These are phyloP conservation scores for Theileria orientalis DNA, from an alignment of 169 alveolate genomes.

Conservation along the genomic window DNA sequence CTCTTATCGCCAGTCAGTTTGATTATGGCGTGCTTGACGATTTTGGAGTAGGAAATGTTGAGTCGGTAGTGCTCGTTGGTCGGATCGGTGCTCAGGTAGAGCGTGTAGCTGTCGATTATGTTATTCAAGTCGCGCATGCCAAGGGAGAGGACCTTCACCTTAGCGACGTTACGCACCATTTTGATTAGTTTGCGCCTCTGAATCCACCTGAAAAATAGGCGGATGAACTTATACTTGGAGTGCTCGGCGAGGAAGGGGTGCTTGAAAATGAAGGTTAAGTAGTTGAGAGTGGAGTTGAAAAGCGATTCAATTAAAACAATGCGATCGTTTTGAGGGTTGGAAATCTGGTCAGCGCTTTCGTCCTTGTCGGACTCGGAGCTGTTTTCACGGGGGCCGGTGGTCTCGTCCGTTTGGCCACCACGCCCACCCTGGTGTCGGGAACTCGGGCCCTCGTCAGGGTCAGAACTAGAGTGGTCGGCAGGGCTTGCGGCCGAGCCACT, in stretches of 20 bases:
- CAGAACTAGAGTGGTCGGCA: too few relatives aligned
- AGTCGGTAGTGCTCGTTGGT: too few relatives aligned
- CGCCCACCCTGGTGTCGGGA: too few relatives aligned
- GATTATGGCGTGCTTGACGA: conserved; percentile 8
- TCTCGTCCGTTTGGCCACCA: too few relatives aligned
- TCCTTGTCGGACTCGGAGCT: too few relatives aligned
- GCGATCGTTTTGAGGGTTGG: conserved; percentile 1
- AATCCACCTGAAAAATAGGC: not conserved
- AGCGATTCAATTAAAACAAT: not conserved
- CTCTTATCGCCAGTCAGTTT: not conserved
- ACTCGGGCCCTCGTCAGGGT: too few relatives aligned
- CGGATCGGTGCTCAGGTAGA: not conserved
- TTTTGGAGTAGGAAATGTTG: too few relatives aligned
- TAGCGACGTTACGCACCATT: not conserved
- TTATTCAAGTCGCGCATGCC: not conserved
- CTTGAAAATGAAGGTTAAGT: not conserved
- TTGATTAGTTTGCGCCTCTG: not conserved
- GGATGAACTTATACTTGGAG: not conserved
- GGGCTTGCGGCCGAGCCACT: too few relatives aligned
- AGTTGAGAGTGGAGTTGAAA: not conserved
- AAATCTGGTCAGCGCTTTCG: too few relatives aligned
- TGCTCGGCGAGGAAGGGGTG: not conserved
- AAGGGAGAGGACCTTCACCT: not conserved
- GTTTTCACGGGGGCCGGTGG: too few relatives aligned
- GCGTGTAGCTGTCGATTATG: not conserved